Conservation (phyloP, 371 early-diverging fungal genomes). For the Mucor lusitanicus region DNA sequence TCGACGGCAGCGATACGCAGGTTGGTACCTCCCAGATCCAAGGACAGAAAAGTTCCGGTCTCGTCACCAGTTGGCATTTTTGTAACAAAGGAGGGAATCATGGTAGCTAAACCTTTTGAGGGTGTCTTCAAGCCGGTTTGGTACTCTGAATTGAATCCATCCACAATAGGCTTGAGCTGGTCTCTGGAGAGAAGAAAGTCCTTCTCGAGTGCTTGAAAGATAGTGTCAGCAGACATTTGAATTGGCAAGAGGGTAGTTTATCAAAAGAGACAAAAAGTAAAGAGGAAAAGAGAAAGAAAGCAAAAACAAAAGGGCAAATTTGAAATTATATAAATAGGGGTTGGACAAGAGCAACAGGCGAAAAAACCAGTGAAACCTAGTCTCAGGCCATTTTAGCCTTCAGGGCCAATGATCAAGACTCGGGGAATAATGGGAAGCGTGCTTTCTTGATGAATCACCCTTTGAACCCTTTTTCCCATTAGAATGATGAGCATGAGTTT, state of each 20-base stretch:
- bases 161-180: constrained; percentile 51
- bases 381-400: neutral
- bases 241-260: neutral
- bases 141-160: constrained; percentile 49
- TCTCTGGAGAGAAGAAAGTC: constrained; percentile 42
- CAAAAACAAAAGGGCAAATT: neutral
- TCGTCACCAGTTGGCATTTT: constrained; percentile 84
- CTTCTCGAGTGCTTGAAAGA: constrained; percentile 32
- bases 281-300: neutral
- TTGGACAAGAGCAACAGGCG: neutral
- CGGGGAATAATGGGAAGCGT: constrained; percentile 16
- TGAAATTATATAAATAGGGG: constrained; percentile 3
- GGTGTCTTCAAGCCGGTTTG: constrained; percentile 42
- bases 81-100: constrained; percentile 87
- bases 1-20: constrained; percentile 84
- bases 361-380: neutral
- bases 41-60: constrained; percentile 81
- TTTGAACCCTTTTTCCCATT: constrained; percentile 13
- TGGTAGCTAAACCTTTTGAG: constrained; percentile 57
- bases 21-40: constrained; percentile 95
- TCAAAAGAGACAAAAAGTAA: constrained; percentile 2
- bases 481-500: neutral
- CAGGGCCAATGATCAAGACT: constrained; percentile 6
- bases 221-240: constrained; percentile 20
- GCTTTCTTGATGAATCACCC: constrained; percentile 4